Evolutionary conservation across 345 rosid species (phyloP).

Genomic region (Eucalyptus viminalis): DNA sequence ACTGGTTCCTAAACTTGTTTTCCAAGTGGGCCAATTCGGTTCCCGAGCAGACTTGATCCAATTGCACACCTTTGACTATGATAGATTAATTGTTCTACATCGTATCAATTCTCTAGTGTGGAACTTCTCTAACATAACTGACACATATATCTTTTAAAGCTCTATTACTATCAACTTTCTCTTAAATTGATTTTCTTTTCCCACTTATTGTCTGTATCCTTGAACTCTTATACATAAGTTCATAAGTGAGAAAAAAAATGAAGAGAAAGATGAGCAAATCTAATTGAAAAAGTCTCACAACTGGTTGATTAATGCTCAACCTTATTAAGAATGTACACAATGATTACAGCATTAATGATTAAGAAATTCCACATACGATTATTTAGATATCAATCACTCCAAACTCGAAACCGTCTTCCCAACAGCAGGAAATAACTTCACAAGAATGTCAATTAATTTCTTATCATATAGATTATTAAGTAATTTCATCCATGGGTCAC

Average conservation of each 20-base stretch:
- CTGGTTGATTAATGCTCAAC: neutral
- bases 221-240: neutral
- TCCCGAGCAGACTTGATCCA: too few species aligned
- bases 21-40: too few species aligned
- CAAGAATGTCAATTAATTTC: neutral
- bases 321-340: neutral
- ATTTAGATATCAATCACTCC: neutral
- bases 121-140: neutral
- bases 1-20: too few species aligned
- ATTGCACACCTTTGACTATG: too few species aligned
- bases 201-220: neutral
- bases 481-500: neutral
- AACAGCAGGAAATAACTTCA: neutral
- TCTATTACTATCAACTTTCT: too few species aligned
- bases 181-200: neutral
- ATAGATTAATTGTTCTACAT: rapidly evolving
- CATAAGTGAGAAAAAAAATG: neutral
- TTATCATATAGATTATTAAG: neutral
- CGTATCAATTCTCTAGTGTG: too few species aligned
- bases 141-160: too few species aligned
- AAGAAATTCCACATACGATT: neutral
- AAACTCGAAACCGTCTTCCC: neutral
- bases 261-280: neutral
- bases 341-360: neutral
- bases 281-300: neutral